Evolutionary conservation across 768 basidiomycete species (phyloP), one percentile per base, ranked within the genome.

Genomic region (Kwoniella sp.): DNA sequence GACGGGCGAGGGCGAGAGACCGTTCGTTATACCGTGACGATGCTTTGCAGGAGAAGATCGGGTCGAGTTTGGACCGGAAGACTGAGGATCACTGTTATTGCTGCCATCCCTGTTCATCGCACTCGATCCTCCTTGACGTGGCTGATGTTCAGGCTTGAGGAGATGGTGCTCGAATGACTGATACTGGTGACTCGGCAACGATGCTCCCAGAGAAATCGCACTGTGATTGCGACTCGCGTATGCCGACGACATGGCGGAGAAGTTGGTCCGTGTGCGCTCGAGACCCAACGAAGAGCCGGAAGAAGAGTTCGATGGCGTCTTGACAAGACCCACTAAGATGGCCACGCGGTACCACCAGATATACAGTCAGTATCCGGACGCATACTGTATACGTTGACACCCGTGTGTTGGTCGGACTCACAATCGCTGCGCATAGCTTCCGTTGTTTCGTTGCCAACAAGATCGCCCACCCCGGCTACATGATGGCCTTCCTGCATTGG

Each of bases 401-500:
- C n/a, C n/a, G n/a, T n/a, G n/a, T n/a, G n/a, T n/a, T n/a, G n/a
- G n/a, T n/a, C n/a, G n/a, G n/a, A 61, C 67, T 65, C 57, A 69
- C 65, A 55, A 37, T 77, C 73, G 55, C 45, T 60, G 28, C 57
- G 52, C 34, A 70, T 47, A 31, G 56, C 60, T 2, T 57, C 65
- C 26, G 63, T 55, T 0, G 61, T 45, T 2, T 71, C 73, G 34
- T 45, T 48, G 1, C 66, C 68, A n/a, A 74, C 59, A 17, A 74
- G 53, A 56, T 77, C 73, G 15, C 38, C 20, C 20, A 72, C 63
- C 1, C 71, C 69, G 13, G 76, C 63, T 4, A 75, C 74, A 57
- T 75, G 74, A 53, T 77, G 76, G 9, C 76, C 76, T 51, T 73
- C 74, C 22, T 66, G 55, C 57, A 75, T 51, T 7, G 73, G 72